Evolutionary conservation across 139 green algal species (phyloP), one percentile per base, ranked within the genome.

Genomic region (Yamagishiella unicocca): DNA sequence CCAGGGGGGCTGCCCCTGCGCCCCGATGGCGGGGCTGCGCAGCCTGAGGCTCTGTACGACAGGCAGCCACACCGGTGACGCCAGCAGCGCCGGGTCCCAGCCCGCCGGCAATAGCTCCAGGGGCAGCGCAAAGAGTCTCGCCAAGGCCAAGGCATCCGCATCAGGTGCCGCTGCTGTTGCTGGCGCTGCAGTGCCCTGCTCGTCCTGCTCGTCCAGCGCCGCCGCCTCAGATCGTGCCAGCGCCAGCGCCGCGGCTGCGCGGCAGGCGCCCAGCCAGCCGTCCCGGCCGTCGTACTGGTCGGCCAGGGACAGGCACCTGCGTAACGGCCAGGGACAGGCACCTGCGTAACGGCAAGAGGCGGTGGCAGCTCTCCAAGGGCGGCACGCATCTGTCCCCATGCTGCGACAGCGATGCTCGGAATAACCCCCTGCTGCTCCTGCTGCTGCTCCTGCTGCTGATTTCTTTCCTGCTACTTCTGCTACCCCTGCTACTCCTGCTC

Each of bases 261-360:
- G 55, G 29, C 35, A 40, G 27, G 79, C 78, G 27, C 21, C 35
- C 27, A 84, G 78, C 78, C 78, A 84, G 78, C 78, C 38, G 54
- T 74, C 38, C 9, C 0, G 1, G 14, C 43, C 31, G 29, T 46
- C 79, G 79, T 64, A 53, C 42, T 85, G 22, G 43, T 85, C 79
- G 12, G 42, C 17, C 19, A 85, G 27, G 17, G 61, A 33, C 42
- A 85, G 43, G 5, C 12, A 62, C 61, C 79, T 85, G 79, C 29
- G 42, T 24, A 2, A 43, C 79, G 12, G 42, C 17, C 19, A 85
- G 27, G 17, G 61, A 33, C 42, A 85, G 43, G 5, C 12, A 62
- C 61, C 79, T 85, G 79, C 29, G 42, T 24, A 2, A 43, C 79
- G 12, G 42, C 17, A 5, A 85, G 27, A 5, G 61, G 24, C 42